Evolutionary conservation across 371 early-diverging fungal species (phyloP).

Genomic region (Actinomortierella ambigua): DNA sequence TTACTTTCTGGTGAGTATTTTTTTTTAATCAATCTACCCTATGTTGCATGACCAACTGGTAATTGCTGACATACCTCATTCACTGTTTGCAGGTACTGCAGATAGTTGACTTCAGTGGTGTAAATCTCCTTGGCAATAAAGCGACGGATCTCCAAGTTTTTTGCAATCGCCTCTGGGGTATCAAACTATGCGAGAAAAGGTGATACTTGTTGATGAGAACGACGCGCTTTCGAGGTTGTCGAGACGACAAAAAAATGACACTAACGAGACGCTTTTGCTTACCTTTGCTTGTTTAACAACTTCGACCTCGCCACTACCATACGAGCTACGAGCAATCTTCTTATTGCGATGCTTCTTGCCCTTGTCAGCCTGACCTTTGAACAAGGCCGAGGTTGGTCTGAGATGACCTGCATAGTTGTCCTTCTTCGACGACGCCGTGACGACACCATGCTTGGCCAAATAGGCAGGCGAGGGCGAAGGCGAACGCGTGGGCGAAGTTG

Average conservation of each 20-base stretch:
- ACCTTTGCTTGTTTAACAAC: conserved; percentile 43
- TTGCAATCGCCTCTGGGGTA: conserved; percentile 37
- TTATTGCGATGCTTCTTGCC: conserved; percentile 33
- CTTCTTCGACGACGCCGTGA: conserved; percentile 14
- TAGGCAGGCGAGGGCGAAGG: conserved; percentile 3
- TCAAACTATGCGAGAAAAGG: conserved; percentile 24
- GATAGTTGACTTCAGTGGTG: conserved; percentile 41
- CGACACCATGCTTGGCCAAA: too few relatives aligned
- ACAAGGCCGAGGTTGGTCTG: conserved; percentile 2
- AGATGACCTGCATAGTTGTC: conserved; percentile 46
- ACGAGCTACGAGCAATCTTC: conserved; percentile 42
- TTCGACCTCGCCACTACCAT: conserved; percentile 41
- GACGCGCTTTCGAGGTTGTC: too few relatives aligned
- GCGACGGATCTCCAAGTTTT: conserved; percentile 45
- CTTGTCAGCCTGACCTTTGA: too few relatives aligned
- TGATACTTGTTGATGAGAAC: too few relatives aligned
- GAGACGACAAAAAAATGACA: too few relatives aligned
- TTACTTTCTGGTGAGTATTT: too few relatives aligned
- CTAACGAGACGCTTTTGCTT: neutral
- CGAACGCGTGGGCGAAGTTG: neutral
- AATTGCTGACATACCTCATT: conserved; percentile 21
- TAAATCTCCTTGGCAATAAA: conserved; percentile 47
- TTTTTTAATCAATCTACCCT: too few relatives aligned
- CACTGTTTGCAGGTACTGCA: conserved; percentile 40
- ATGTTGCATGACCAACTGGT: too few relatives aligned